Conservation (phyloP, 2,329 filamentous ascomycete genomes). For the Colletotrichum navitas region DNA sequence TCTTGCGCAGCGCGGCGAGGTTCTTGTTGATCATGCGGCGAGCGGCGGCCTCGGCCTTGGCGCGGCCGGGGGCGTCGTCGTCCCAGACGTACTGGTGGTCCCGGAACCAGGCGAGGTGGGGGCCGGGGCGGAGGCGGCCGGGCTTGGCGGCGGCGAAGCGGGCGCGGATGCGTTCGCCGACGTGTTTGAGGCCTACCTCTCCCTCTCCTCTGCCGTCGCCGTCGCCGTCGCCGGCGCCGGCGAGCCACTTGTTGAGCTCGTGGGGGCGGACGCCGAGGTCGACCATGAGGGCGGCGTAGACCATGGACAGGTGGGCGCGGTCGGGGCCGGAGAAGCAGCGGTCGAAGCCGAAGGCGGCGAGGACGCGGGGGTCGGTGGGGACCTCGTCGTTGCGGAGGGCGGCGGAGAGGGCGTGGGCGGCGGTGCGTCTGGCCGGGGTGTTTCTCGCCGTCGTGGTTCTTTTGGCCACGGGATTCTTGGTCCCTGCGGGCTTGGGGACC, state of each 20-base stretch:
- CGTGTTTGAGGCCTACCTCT: background rate
- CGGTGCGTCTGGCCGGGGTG: background rate
- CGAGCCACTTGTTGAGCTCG: constrained; percentile 5
- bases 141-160: background rate
- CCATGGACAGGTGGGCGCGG: constrained; percentile 2
- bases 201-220: no score
- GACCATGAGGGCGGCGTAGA: constrained; percentile 10
- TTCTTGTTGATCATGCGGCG: background rate
- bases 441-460: no score
- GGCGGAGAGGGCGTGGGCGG: constrained; percentile 9
- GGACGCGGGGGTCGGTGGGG: constrained; percentile 18
- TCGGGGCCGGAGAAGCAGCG: constrained; percentile 9
- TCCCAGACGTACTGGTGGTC: constrained; percentile 11
- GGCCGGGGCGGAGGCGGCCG: background rate
- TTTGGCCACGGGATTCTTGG: no score
- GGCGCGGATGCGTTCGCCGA: constrained; percentile 8
- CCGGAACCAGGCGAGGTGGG: constrained; percentile 1
- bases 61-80: background rate
- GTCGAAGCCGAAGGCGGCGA: constrained; percentile 10
- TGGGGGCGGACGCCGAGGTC: background rate
- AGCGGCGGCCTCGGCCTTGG: background rate
- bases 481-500: no score
- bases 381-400: constrained; percentile 7
- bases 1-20: background rate
- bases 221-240: background rate